Percentiles rank a stretch among this genome's conserved stretches.
These are phyloP conservation scores for Jackrogersella multiformis DNA, from an alignment of 495 filamentous ascomycete species.

Conservation along the genomic window DNA sequence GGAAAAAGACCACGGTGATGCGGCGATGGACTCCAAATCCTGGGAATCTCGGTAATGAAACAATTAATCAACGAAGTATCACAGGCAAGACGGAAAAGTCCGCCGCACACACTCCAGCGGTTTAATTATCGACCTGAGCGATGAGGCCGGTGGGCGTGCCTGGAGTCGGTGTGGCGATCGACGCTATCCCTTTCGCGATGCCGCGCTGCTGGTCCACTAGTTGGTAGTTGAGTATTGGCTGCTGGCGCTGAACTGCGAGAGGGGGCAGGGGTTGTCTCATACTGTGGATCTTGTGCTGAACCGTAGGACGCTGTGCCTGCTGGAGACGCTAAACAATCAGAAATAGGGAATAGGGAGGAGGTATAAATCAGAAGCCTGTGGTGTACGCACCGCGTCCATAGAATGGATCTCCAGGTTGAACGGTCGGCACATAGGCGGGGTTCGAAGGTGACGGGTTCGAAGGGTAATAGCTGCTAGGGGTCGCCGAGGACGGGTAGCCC, in stretches of 20 bases:
- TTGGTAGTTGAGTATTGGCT: constrained; percentile 47
- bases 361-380: constrained; percentile 43
- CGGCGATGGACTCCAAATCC: constrained; percentile 47
- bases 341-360: constrained; percentile 44
- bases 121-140: constrained; percentile 44
- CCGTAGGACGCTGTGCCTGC: constrained; percentile 57
- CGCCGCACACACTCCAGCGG: constrained; percentile 39
- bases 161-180: constrained; percentile 53
- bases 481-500: constrained; percentile 42
- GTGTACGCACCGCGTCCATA: constrained; percentile 64
- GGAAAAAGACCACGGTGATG: constrained; percentile 38
- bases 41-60: constrained; percentile 46
- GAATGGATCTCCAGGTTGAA: constrained; percentile 57
- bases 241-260: constrained; percentile 41
- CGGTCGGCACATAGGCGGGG: constrained; percentile 42
- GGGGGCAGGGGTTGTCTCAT: constrained; percentile 47
- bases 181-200: constrained; percentile 52
- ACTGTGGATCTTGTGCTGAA: constrained; percentile 49
- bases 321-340: constrained; percentile 64
- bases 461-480: constrained; percentile 43
- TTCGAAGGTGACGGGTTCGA: constrained; percentile 44
- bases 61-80: constrained; percentile 45
- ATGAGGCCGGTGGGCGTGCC: constrained; percentile 44
- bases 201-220: constrained; percentile 44
- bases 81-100: constrained; percentile 40